Percentiles rank a stretch among this genome's conserved stretches.
Evolutionary conservation across 1,284 basidiomycete species (phyloP).

Genomic region (Moesziomyces sp.): DNA sequence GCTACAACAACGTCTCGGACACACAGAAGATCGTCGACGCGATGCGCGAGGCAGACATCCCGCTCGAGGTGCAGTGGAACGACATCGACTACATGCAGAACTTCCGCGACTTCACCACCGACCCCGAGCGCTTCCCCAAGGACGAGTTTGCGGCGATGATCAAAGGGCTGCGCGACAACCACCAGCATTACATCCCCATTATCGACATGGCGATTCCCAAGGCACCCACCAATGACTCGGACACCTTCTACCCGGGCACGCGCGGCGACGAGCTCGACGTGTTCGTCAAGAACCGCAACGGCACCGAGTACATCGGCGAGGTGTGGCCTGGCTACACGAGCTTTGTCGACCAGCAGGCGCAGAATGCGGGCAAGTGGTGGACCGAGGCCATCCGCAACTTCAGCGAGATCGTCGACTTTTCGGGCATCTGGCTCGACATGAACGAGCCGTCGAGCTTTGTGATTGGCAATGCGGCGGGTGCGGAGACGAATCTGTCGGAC

Average conservation of each 20-base stretch:
- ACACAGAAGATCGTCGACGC: constrained; percentile 37
- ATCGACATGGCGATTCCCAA: constrained; percentile 66
- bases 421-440: constrained; percentile 59
- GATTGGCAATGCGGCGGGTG: constrained; percentile 32
- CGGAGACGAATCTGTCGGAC: constrained; percentile 70
- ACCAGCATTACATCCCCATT: constrained; percentile 68
- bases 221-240: constrained; percentile 69
- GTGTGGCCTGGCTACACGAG: constrained; percentile 61
- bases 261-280: constrained; percentile 50
- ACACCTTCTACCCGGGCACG: constrained; percentile 47
- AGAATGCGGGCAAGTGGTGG: constrained; percentile 53
- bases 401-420: constrained; percentile 44
- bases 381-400: constrained; percentile 50
- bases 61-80: constrained; percentile 81
- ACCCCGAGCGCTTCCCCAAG: constrained; percentile 75
- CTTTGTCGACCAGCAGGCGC: constrained; percentile 44
- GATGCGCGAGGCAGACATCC: constrained; percentile 69
- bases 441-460: constrained; percentile 54
- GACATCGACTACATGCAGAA: constrained; percentile 77
- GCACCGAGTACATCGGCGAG: constrained; percentile 75
- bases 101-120: constrained; percentile 76
- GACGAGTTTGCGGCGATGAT: constrained; percentile 76
- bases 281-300: constrained; percentile 56
- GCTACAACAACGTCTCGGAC: constrained; percentile 48
- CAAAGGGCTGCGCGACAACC: constrained; percentile 72